phyloP scores from a whole-genome alignment of 1,284 basidiomycete genomes.

The Ustilago hordei region DNA sequence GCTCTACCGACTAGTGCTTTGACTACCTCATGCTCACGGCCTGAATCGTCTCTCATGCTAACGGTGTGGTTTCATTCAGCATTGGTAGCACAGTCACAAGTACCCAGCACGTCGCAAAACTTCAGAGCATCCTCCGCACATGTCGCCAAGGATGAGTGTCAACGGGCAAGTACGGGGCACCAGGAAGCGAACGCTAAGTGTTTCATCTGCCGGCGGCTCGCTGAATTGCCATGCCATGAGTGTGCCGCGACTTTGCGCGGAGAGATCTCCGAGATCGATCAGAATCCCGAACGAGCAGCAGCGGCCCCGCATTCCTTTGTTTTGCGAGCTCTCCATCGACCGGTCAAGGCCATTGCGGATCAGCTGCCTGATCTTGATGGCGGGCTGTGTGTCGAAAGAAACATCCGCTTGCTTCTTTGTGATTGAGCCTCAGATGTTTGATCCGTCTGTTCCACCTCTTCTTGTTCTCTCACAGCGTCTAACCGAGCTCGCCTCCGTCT shows the following conservation, averaged over 20 bases:
- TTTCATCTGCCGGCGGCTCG: background rate
- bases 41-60: too few relatives aligned
- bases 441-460: conserved; percentile 5
- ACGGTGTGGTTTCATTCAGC: too few relatives aligned
- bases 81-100: too few relatives aligned
- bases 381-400: background rate
- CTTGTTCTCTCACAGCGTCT: conserved; percentile 4
- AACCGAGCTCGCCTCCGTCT: conserved; percentile 30
- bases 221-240: too few relatives aligned
- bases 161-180: background rate
- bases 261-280: background rate
- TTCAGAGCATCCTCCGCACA: background rate
- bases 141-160: background rate
- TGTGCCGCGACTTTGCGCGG: too few relatives aligned
- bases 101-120: too few relatives aligned
- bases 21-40: too few relatives aligned
- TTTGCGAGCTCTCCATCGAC: conserved; percentile 8
- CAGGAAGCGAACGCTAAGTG: background rate
- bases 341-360: conserved; percentile 4
- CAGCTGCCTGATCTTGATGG: background rate
- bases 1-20: too few relatives aligned
- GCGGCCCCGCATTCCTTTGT: conserved; percentile 2
- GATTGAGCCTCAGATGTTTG: conserved; percentile 2
- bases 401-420: background rate
- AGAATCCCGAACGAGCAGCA: too few relatives aligned